Percentiles rank a stretch among this genome's conserved stretches.
Conservation (phyloP, 2,329 filamentous ascomycete species). For the Claviceps quebecensis region DNA sequence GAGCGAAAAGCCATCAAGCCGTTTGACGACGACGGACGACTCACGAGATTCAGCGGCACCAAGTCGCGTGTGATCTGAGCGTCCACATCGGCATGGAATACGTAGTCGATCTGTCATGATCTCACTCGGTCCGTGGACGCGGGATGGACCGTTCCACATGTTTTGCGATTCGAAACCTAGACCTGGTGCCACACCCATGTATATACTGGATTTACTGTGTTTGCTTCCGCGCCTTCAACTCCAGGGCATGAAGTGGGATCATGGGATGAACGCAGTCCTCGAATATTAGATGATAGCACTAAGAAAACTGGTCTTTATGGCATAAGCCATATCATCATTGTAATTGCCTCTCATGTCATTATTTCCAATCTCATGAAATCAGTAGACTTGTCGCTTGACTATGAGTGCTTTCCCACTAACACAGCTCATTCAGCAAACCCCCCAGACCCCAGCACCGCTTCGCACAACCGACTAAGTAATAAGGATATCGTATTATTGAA, state of each 20-base stretch:
- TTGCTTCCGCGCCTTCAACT: not conserved
- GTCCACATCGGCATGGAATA: not conserved
- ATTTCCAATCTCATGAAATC: too few relatives aligned
- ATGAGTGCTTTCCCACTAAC: not conserved
- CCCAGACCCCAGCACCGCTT: not conserved
- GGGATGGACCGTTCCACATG: not conserved
- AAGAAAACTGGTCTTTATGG: too few relatives aligned
- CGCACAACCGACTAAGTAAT: not conserved
- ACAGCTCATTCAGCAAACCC: too few relatives aligned
- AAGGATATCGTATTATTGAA: not conserved
- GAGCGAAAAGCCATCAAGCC: constrained; percentile 90
- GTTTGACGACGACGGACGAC: constrained; percentile 60
- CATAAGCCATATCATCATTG: too few relatives aligned
- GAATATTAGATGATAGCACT: too few relatives aligned
- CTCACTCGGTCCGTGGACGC: too few relatives aligned
- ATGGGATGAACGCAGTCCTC: not conserved
- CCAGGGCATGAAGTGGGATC: not conserved
- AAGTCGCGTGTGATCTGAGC: not conserved
- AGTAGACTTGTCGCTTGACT: not conserved
- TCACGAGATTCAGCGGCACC: constrained; percentile 55
- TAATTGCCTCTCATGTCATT: too few relatives aligned
- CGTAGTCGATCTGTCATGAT: too few relatives aligned
- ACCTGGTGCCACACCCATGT: not conserved
- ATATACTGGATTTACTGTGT: not conserved
- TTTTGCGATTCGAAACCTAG: not conserved